Evolutionary conservation across 2,329 filamentous ascomycete species (phyloP).

Genomic region (Fonsecaea nubica): DNA sequence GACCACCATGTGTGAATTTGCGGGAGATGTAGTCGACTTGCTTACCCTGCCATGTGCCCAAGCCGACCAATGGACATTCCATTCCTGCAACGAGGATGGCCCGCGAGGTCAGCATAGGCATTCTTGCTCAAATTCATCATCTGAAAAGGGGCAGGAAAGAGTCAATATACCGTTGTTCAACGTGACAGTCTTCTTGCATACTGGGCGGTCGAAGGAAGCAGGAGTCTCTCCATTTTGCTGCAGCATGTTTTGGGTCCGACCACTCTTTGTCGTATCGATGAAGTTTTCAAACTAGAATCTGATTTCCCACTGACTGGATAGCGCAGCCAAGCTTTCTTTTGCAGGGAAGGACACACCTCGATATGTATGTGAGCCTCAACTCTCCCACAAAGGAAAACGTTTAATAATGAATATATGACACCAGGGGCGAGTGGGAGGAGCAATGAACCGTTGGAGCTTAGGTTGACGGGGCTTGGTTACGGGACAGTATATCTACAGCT

Average conservation of each 20-base stretch:
- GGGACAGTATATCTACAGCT: background rate
- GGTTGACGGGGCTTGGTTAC: background rate
- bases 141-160: background rate
- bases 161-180: conserved; percentile 19
- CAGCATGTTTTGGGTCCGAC: conserved; percentile 1
- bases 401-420: too few species aligned
- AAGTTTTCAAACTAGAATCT: background rate
- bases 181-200: conserved; percentile 18
- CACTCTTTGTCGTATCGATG: background rate
- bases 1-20: conserved; percentile 1
- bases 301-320: background rate
- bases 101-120: conserved; percentile 10
- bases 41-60: conserved; percentile 43
- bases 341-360: too few species aligned
- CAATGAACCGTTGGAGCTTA: too few species aligned
- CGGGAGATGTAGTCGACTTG: background rate
- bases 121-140: conserved; percentile 13
- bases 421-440: too few species aligned
- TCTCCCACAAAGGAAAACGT: too few species aligned
- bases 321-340: too few species aligned
- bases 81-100: conserved; percentile 12
- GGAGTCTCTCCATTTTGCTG: conserved; percentile 15
- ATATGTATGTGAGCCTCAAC: too few species aligned
- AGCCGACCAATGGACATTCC: conserved; percentile 35
- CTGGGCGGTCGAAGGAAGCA: conserved; percentile 6